These are phyloP conservation scores for Clonostachys chloroleuca DNA, from an alignment of 2,329 filamentous ascomycete genomes.

Conservation along the genomic window DNA sequence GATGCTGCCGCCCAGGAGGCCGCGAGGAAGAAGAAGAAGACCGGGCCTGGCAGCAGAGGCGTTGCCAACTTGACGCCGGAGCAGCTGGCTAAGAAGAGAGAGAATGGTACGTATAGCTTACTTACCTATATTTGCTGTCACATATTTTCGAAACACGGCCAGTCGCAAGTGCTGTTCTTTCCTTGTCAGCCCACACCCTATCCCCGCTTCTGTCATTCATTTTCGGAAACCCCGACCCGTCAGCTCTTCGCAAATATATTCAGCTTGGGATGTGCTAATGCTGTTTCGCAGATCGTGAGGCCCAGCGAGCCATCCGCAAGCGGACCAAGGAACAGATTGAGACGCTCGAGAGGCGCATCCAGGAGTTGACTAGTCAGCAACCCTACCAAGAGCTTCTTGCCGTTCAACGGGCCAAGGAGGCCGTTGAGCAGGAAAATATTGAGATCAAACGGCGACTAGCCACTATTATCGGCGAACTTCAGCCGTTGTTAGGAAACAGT, in stretches of 20 bases:
- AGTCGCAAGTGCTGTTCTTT: background rate
- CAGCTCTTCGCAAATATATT: too few species aligned
- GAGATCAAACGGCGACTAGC: conserved; percentile 69
- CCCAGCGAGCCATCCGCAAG: conserved; percentile 79
- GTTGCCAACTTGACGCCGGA: conserved; percentile 67
- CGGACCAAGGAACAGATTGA: conserved; percentile 80
- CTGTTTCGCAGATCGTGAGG: conserved; percentile 64
- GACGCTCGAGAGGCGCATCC: conserved; percentile 64
- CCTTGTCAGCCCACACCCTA: background rate
- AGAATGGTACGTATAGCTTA: conserved; percentile 41
- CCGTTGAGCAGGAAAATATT: conserved; percentile 72
- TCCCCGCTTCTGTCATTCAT: too few species aligned
- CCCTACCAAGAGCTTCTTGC: conserved; percentile 81
- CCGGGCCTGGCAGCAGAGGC: conserved; percentile 37
- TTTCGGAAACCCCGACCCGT: too few species aligned
- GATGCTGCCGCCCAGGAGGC: conserved; percentile 4
- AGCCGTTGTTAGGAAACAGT: conserved; percentile 43
- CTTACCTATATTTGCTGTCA: background rate
- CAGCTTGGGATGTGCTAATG: too few species aligned
- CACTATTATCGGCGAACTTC: conserved; percentile 58
- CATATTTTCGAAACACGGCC: background rate
- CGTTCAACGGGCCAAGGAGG: conserved; percentile 71
- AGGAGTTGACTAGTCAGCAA: conserved; percentile 73
- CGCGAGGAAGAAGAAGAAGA: conserved; percentile 38
- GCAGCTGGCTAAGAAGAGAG: conserved; percentile 64